These are phyloP conservation scores for Ophiocordyceps camponoti-saundersi DNA, from an alignment of 2,329 filamentous ascomycete species.

Conservation along the genomic window DNA sequence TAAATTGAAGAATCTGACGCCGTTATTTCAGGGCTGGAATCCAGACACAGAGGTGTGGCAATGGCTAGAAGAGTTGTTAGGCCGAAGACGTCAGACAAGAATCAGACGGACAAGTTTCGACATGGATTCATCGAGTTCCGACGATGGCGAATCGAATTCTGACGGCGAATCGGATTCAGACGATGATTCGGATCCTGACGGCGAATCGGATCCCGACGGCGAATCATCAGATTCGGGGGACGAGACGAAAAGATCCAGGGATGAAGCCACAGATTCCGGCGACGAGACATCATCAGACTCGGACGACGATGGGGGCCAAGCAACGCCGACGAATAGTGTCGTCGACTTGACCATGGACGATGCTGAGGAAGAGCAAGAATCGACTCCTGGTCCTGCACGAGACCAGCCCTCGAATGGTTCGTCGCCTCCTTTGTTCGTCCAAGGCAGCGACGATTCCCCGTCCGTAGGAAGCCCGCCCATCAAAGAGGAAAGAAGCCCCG, in stretches of 20 bases:
- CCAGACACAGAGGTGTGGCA: not conserved
- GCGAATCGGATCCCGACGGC: not conserved
- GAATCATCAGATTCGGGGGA: not conserved
- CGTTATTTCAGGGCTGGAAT: not conserved
- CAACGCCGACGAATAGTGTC: not conserved
- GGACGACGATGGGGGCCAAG: not conserved
- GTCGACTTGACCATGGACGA: not conserved
- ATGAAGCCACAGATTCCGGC: not conserved
- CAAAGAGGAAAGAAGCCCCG: not conserved
- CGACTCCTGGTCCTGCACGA: not conserved
- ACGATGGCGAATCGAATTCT: not conserved
- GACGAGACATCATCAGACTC: not conserved
- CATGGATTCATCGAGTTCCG: not conserved
- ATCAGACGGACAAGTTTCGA: not conserved
- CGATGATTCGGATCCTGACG: not conserved
- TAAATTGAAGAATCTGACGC: not conserved
- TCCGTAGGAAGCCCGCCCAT: not conserved
- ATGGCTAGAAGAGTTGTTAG: not conserved
- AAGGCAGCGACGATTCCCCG: not conserved
- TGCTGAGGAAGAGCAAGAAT: not conserved
- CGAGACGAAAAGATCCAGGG: not conserved
- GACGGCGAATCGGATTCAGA: not conserved
- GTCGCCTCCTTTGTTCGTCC: not conserved
- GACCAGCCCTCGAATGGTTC: not conserved
- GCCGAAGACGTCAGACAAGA: not conserved